Evolutionary conservation across 2,329 filamentous ascomycete species (phyloP), one percentile per base, ranked within the genome.

Genomic region (Claviceps sp.): DNA sequence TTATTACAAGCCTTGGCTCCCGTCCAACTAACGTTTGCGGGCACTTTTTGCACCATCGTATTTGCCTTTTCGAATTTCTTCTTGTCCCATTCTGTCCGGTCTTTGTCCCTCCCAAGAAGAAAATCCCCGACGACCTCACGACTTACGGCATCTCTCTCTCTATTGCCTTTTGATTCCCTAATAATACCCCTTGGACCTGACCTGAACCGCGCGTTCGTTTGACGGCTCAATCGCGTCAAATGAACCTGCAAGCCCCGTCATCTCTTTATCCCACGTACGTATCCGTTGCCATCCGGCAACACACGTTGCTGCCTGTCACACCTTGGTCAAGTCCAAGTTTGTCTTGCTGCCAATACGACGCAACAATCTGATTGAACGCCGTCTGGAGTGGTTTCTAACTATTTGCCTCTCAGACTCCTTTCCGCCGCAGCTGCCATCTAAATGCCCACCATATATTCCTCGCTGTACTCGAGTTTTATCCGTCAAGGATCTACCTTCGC

Each of bases 201-300:
- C 58, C 58, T 62, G 62, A 59, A 63, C 69, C 70, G 88, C 89
- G 89, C 88, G 88, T 84, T 95, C 89, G 76, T 85, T 94, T 93
- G 89, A 77, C 87, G 87, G 83, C 84, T 73, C 66, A 56, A 61
- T 59, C 68, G 85, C 88, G 89, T 94, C 88, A 91, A 89, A 95
- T 95, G 90, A 95, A 93, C 89, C 89, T 96, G 90, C 89, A 90
- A 75, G 74, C 72, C 72, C 72, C 71, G 67, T 72, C 75, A 68
- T 66, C 73, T 69, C 71, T 73, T 71, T 78, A 74, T 74, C 77
- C 70, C 75, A 75, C 74, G 84, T 88, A 78, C 72, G 80, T 65
- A 14, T n/a, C 19, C 43, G 6, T 37, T 8, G 22, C 11, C 48
- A 14, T 17, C 4, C 40, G 19, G 13, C 19, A 16, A 37, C 39